These are phyloP conservation scores for Rhodotorula diobovata DNA, from an alignment of 768 basidiomycete species.

Conservation along the genomic window DNA sequence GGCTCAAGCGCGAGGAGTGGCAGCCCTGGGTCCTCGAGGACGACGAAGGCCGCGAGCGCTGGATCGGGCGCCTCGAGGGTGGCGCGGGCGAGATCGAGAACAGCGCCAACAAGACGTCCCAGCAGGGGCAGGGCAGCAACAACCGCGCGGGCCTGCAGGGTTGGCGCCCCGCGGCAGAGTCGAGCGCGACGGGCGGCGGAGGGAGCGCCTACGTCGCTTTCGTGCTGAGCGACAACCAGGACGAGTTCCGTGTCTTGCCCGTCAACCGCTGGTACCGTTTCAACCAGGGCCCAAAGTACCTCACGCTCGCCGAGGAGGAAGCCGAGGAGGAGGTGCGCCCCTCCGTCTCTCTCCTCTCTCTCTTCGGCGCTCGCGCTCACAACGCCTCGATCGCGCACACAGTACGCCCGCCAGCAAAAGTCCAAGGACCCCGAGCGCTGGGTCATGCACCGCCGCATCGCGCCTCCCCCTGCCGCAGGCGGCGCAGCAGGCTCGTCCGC, in stretches of 20 bases:
- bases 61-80: slow-evolving; percentile 80
- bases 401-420: slow-evolving; percentile 55
- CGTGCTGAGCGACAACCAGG: slow-evolving; percentile 49
- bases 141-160: slow-evolving; percentile 65
- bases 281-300: slow-evolving; percentile 74
- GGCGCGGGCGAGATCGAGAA: slow-evolving; percentile 46
- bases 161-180: slow-evolving; percentile 53
- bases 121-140: slow-evolving; percentile 20
- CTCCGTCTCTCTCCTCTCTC: slow-evolving; percentile 13
- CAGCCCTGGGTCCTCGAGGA: slow-evolving; percentile 86
- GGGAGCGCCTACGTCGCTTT: slow-evolving; percentile 39
- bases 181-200: slow-evolving; percentile 28
- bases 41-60: slow-evolving; percentile 66
- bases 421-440: slow-evolving; percentile 68
- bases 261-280: slow-evolving; percentile 89
- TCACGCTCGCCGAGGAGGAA: slow-evolving; percentile 61
- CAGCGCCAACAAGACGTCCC: not conserved
- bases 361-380: not conserved
- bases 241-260: slow-evolving; percentile 81
- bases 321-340: slow-evolving; percentile 63
- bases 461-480: slow-evolving; percentile 5
- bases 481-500: not conserved
- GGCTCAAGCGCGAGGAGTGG: slow-evolving; percentile 75
- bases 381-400: slow-evolving; percentile 45
- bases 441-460: slow-evolving; percentile 55